Evolutionary conservation across 768 basidiomycete species (phyloP), one percentile per base, ranked within the genome.

Genomic region (Xerocomellus dryophilus): DNA sequence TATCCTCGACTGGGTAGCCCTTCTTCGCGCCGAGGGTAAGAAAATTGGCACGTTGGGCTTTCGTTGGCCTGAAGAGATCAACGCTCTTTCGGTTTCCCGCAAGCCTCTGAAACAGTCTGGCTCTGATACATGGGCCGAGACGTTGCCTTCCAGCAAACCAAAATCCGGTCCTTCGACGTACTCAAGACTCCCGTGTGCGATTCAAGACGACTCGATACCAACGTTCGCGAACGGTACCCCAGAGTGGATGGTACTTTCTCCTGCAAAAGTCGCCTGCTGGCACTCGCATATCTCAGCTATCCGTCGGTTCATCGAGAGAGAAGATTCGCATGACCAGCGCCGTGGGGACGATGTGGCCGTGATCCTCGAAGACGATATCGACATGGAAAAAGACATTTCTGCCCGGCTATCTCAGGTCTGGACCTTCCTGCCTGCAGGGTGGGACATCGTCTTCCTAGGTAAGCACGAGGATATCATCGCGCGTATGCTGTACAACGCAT

Each of bases 361-460:
- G 8, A 75, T 90, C n/a, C 72, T 90, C 7, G 89, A 90, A 67
- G 90, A 90, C 63, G 90, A 91, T 57, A 72, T 91, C 10, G 86
- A 91, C 63, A 84, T 90, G 81, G 89, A 91, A 70, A 73, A 67
- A 29, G 81, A 89, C 58, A 78, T 86, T 12, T 59, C 70, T n/a
- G n/a, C n/a, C n/a, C n/a, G n/a, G n/a, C n/a, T n/a, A n/a, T n/a
- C n/a, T n/a, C n/a, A n/a, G n/a, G n/a, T n/a, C n/a, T n/a, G n/a
- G n/a, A n/a, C n/a, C n/a, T n/a, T n/a, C n/a, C n/a, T n/a, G n/a
- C n/a, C n/a, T n/a, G n/a, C n/a, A n/a, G n/a, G n/a, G n/a, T n/a
- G n/a, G n/a, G n/a, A n/a, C n/a, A n/a, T n/a, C n/a, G n/a, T n/a
- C n/a, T n/a, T n/a, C n/a, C n/a, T n/a, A n/a, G n/a, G n/a, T n/a